Conservation (phyloP, 1,284 basidiomycete genomes). For the Porodaedalea pini region DNA sequence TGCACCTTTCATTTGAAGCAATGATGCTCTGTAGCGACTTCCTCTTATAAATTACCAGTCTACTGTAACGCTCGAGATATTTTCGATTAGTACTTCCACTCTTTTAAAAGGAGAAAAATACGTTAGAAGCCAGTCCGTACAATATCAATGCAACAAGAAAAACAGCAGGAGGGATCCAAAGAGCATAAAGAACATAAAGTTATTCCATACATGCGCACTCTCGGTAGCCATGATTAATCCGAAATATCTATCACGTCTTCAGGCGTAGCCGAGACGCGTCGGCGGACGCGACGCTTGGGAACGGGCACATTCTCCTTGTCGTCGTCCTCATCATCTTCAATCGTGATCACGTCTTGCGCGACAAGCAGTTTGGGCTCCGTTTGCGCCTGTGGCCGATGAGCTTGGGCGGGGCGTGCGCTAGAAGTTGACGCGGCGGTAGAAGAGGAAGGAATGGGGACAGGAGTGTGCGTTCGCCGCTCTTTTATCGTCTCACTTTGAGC, state of each 20-base stretch:
- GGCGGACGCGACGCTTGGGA: constrained; percentile 49
- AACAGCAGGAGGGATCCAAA: not conserved
- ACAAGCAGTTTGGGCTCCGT: not conserved
- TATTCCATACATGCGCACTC: not conserved
- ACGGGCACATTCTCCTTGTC: constrained; percentile 61
- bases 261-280: constrained; percentile 31
- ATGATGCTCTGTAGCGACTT: too few relatives aligned
- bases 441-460: not conserved
- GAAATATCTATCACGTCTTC: constrained; percentile 48
- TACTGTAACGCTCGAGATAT: too few relatives aligned
- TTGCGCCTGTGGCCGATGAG: not conserved
- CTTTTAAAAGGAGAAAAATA: too few relatives aligned
- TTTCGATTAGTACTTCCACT: too few relatives aligned
- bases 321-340: constrained; percentile 45
- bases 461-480: not conserved
- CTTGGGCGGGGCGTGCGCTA: not conserved
- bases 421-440: constrained; percentile 1
- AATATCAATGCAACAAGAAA: too few relatives aligned
- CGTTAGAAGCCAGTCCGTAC: too few relatives aligned
- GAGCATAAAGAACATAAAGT: not conserved
- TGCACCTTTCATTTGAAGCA: too few relatives aligned
- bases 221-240: constrained; percentile 31
- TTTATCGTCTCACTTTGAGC: not conserved
- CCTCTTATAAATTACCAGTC: too few relatives aligned
- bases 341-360: constrained; percentile 34